phyloP scores from a whole-genome alignment of 208 protist species.

The Lotmaria passim region DNA sequence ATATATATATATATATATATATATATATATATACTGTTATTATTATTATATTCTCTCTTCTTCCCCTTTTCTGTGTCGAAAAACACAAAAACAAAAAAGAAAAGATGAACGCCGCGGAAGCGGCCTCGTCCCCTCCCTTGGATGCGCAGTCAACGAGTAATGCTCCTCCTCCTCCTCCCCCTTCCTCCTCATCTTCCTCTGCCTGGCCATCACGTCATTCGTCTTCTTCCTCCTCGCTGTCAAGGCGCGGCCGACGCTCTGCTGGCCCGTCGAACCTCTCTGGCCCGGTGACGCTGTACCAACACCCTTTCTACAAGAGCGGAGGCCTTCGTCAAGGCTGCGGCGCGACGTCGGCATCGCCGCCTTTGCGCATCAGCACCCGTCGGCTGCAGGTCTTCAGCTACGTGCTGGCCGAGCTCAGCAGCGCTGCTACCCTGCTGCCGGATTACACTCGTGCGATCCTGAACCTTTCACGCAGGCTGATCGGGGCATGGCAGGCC shows the following conservation, averaged over 20 bases:
- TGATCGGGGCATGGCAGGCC: slow-evolving; percentile 68
- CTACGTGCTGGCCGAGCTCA: slow-evolving; percentile 73
- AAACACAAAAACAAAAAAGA: background rate
- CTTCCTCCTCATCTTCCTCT: background rate
- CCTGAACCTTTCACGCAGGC: slow-evolving; percentile 51
- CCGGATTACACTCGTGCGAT: slow-evolving; percentile 66
- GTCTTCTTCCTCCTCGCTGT: background rate
- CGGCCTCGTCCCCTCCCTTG: no score
- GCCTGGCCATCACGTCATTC: background rate
- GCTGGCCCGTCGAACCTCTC: background rate
- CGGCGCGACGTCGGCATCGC: background rate
- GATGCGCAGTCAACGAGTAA: no score
- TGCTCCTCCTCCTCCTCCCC: background rate
- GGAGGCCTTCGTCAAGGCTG: background rate
- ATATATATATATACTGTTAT: no score
- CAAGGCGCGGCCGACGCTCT: background rate
- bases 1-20: no score
- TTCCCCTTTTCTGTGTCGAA: background rate
- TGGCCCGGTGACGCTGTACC: slow-evolving; percentile 13
- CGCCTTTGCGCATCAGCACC: slow-evolving; percentile 34
- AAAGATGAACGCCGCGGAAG: no score
- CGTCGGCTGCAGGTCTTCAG: slow-evolving; percentile 61
- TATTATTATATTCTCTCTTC: no score
- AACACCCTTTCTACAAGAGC: background rate
- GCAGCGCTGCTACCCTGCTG: slow-evolving; percentile 66